Evolutionary conservation across 805 yeast genomes (phyloP).

Genomic region (Ogataea nakhonphanomensis): DNA sequence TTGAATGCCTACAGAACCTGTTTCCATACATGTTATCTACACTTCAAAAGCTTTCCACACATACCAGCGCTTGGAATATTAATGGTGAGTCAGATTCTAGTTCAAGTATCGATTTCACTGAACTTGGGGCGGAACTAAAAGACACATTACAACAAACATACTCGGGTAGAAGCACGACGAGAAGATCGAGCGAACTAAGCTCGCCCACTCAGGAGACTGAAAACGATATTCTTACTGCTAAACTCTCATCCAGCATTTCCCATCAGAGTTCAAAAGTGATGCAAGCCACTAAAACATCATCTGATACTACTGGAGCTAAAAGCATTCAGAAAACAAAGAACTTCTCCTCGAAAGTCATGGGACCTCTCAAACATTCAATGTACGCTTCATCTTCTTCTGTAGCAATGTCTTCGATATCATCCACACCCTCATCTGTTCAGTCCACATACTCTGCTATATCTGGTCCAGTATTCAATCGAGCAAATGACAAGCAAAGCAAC

Average conservation of each 20-base stretch:
- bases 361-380: constrained; percentile 18
- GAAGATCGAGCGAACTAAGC: constrained; percentile 5
- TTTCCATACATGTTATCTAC: constrained; percentile 21
- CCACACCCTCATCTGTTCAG: not conserved
- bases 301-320: constrained; percentile 9
- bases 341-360: constrained; percentile 19
- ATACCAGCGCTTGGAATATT: not conserved
- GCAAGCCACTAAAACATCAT: not conserved
- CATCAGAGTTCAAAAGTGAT: constrained; percentile 3
- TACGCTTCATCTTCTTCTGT: constrained; percentile 12
- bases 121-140: constrained; percentile 24
- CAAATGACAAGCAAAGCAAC: not conserved
- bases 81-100: constrained; percentile 13
- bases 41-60: constrained; percentile 14
- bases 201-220: constrained; percentile 11
- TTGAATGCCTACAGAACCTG: constrained; percentile 18
- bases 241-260: not conserved
- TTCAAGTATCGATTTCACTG: constrained; percentile 12
- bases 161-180: not conserved
- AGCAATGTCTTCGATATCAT: constrained; percentile 3
- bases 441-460: not conserved
- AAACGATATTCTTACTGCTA: constrained; percentile 6
- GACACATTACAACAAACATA: constrained; percentile 23
- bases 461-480: not conserved
- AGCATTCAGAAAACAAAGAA: constrained; percentile 12